phyloP scores from a whole-genome alignment of 208 protist species.

The Trypanosoma boissoni region DNA sequence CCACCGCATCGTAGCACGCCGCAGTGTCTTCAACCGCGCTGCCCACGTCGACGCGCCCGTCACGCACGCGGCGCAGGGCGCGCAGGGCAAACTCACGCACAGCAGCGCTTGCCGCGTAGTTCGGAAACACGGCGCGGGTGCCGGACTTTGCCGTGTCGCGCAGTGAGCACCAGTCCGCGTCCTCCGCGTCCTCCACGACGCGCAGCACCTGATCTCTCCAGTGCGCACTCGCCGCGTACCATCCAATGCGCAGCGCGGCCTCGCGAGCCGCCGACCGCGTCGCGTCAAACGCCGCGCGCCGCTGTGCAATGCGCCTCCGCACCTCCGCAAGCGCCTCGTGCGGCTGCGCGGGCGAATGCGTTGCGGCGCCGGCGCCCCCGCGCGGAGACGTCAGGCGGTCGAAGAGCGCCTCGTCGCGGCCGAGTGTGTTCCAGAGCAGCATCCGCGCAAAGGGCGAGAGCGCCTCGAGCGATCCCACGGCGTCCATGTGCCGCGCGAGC shows the following conservation, averaged over 20 bases:
- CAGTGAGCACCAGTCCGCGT: constrained; percentile 71
- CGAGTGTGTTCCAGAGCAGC: constrained; percentile 68
- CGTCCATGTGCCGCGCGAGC: constrained; percentile 61
- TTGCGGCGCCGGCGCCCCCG: constrained; percentile 9
- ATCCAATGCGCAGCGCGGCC: constrained; percentile 59
- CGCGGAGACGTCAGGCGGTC: constrained; percentile 24
- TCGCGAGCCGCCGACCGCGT: constrained; percentile 38
- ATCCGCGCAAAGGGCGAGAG: constrained; percentile 74
- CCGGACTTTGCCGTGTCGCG: constrained; percentile 41
- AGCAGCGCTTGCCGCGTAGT: constrained; percentile 40
- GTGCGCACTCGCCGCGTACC: constrained; percentile 80
- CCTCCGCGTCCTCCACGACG: constrained; percentile 54
- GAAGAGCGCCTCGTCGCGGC: constrained; percentile 58
- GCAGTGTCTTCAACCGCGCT: constrained; percentile 27
- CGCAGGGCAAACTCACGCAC: constrained; percentile 39
- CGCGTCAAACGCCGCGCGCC: constrained; percentile 29
- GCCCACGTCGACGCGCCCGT: constrained; percentile 28
- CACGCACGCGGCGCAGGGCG: constrained; percentile 54
- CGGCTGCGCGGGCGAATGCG: constrained; percentile 28
- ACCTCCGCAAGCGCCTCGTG: constrained; percentile 30
- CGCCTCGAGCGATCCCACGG: constrained; percentile 53
- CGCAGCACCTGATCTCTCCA: constrained; percentile 77
- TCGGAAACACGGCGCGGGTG: constrained; percentile 57
- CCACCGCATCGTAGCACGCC: constrained; percentile 32
- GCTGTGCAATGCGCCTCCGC: constrained; percentile 17